Evolutionary conservation across 2,329 filamentous ascomycete species (phyloP).

Genomic region (Penicillium aurantiogriseum): DNA sequence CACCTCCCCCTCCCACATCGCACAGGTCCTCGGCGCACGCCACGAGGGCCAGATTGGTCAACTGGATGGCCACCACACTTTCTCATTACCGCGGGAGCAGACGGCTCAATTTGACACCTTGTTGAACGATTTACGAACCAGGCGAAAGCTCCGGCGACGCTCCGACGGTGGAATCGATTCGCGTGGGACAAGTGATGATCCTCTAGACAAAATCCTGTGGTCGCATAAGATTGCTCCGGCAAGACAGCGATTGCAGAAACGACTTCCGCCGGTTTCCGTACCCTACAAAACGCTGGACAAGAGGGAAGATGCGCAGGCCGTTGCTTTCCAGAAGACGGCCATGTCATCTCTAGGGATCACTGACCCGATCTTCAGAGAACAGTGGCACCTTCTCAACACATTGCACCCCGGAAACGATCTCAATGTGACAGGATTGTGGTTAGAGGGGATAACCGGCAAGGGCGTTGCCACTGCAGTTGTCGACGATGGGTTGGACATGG

Average conservation of each 20-base stretch:
- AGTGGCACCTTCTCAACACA: conserved; percentile 93
- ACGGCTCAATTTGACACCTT: conserved; percentile 56
- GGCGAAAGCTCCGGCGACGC: conserved; percentile 61
- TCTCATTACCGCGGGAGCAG: conserved; percentile 63
- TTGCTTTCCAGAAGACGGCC: conserved; percentile 60
- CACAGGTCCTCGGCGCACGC: conserved; percentile 67
- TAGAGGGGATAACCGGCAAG: conserved; percentile 83
- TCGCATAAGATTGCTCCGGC: conserved; percentile 71
- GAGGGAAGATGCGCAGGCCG: conserved; percentile 46
- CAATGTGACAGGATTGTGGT: conserved; percentile 93
- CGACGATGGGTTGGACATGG: conserved; percentile 93
- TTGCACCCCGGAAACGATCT: conserved; percentile 82
- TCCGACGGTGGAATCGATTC: conserved; percentile 18
- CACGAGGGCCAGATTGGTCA: conserved; percentile 80
- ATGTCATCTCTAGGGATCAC: conserved; percentile 68
- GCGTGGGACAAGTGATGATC: conserved; percentile 38
- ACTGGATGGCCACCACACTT: conserved; percentile 79
- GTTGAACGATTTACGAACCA: conserved; percentile 53
- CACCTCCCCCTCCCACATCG: conserved; percentile 65
- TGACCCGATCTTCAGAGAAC: conserved; percentile 88
- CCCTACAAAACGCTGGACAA: conserved; percentile 44
- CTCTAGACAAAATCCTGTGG: conserved; percentile 72
- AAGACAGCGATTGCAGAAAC: conserved; percentile 62
- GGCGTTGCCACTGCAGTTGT: conserved; percentile 90
- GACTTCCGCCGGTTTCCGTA: conserved; percentile 42